Conservation (phyloP, 2,329 filamentous ascomycete species). For the Ilyonectria sp. region DNA sequence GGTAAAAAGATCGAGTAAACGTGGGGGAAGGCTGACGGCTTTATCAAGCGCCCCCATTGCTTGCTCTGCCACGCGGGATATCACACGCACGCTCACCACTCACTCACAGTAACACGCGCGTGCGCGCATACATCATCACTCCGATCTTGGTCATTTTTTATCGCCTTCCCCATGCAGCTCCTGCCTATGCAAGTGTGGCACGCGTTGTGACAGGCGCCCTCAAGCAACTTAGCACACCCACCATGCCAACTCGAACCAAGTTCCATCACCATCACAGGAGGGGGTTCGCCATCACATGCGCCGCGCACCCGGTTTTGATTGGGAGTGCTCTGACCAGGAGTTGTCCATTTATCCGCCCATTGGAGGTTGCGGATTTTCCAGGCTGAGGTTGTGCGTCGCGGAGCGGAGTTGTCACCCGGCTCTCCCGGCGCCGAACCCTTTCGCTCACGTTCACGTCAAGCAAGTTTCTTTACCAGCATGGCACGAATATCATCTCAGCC, state of each 20-base stretch:
- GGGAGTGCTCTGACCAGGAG: constrained; percentile 25
- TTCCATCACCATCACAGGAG: constrained; percentile 31
- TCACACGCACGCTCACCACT: constrained; percentile 36
- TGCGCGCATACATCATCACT: constrained; percentile 40
- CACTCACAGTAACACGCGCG: constrained; percentile 30
- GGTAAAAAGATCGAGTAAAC: constrained; percentile 3
- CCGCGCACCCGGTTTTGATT: constrained; percentile 8
- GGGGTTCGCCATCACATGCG: constrained; percentile 29
- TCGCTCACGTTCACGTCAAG: neutral
- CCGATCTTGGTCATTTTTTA: constrained; percentile 37
- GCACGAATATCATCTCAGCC: constrained; percentile 8
- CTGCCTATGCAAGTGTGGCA: constrained; percentile 39
- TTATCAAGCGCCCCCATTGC: constrained; percentile 16
- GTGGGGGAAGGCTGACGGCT: constrained; percentile 21
- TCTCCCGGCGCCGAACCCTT: constrained; percentile 5
- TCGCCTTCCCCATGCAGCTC: constrained; percentile 37
- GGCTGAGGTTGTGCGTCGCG: constrained; percentile 21
- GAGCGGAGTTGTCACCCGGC: constrained; percentile 22
- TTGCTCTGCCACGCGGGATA: constrained; percentile 19
- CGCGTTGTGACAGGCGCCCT: constrained; percentile 43
- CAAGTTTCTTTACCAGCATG: constrained; percentile 11
- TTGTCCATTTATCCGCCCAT: constrained; percentile 23
- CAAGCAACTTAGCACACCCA: constrained; percentile 25
- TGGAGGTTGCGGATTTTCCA: constrained; percentile 24
- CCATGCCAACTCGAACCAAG: constrained; percentile 32